These are phyloP conservation scores for Populus alba DNA, from an alignment of 345 rosid genomes.

Conservation along the genomic window DNA sequence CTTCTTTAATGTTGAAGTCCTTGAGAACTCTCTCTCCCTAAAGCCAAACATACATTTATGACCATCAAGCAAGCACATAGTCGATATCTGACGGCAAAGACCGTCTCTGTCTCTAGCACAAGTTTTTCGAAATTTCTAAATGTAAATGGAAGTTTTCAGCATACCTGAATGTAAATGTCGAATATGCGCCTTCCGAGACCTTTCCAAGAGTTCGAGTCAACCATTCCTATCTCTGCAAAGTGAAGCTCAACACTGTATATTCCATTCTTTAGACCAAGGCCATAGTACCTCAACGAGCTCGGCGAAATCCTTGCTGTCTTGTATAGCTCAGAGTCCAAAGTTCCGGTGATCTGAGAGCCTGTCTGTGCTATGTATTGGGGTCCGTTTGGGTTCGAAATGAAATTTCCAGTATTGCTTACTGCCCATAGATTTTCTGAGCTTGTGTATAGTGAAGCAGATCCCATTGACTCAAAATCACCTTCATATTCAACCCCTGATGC, in stretches of 20 bases:
- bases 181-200: constrained; percentile 54
- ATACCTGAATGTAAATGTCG: constrained; percentile 53
- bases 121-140: neutral
- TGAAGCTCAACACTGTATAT: constrained; percentile 45
- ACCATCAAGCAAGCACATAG: neutral
- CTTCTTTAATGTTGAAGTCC: constrained; percentile 47
- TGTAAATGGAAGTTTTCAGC: neutral
- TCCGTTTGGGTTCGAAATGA: constrained; percentile 44
- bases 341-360: constrained; percentile 42
- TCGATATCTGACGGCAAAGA: neutral
- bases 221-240: constrained; percentile 55
- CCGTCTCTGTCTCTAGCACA: neutral
- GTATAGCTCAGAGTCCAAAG: constrained; percentile 53
- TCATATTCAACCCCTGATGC: constrained; percentile 39
- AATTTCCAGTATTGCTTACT: constrained; percentile 46
- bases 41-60: neutral
- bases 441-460: constrained; percentile 41
- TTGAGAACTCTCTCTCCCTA: constrained; percentile 45
- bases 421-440: constrained; percentile 44
- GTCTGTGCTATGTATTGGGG: constrained; percentile 33
- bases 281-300: constrained; percentile 51
- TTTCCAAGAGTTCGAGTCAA: constrained; percentile 46
- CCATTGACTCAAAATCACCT: constrained; percentile 40
- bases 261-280: constrained; percentile 49
- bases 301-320: constrained; percentile 51